Base-by-base conservation (phyloP, 768 basidiomycete species). In the Fomitopsis serialis region DNA sequence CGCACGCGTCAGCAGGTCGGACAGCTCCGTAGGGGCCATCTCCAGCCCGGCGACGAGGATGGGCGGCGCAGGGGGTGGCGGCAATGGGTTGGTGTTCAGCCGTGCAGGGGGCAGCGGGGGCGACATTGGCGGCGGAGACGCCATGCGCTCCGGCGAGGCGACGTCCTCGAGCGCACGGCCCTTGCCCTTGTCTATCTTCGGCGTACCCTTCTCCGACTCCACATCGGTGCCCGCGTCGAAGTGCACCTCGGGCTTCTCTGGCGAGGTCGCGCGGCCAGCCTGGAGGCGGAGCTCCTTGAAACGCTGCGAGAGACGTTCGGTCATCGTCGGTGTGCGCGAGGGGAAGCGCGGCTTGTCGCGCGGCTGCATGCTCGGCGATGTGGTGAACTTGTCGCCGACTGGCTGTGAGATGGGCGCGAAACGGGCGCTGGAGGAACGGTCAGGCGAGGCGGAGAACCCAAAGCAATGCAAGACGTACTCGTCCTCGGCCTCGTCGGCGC, bases 401-500 rank as follows among this genome's bases (percentile, higher is more conserved):
- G 74, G 59, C 48, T 77, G 77, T 44, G 72, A 70, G 62, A 78
- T 85, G 7, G 93, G 93, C 6, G 92, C 91, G 63, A 96, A 96
- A 63, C 90, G 92, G 40, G 81, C 89, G 67, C 93, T 96, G 63
- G 48, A 17, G 56, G 57, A 52, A 55, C 51, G 50, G 34, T 59
- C 24, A 65, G 29, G 43, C 42, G 24, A 32, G 22, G 37, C 7
- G 12, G 44, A 42, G 44, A 54, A 61, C 53, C 15, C n/a, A 52
- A 36, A 49, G 42, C 49, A 42, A 19, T 13, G 1, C 5, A 36
- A 27, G 25, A 75, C 92, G 63, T 69, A 96, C 94, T 96, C 93
- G 66, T 97, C 94, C 66, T 92, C 92, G 8, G 87, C 86, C 64
- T 97, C 94, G 61, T 97, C 94, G 15, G 94, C 93, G 37, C 81